Percentiles rank a stretch among this genome's conserved stretches.
Conservation (phyloP, 139 green algal genomes). For the Nannochloris sp. region DNA sequence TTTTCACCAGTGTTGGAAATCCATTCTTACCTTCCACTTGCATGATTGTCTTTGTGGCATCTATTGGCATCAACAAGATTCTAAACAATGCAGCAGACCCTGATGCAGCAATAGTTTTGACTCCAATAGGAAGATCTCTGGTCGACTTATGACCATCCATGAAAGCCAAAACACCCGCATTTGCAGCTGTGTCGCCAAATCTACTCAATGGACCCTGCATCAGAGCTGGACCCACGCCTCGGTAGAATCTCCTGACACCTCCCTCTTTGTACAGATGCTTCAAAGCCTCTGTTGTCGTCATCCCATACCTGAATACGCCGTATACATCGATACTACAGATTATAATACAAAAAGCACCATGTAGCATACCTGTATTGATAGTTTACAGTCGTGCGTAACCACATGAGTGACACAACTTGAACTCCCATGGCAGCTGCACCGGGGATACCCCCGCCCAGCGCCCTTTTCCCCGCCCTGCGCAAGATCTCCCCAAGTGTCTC, state of each 20-base stretch:
- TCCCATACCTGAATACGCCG: conserved; percentile 41
- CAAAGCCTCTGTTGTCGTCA: conserved; percentile 52
- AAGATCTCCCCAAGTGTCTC: conserved; percentile 46
- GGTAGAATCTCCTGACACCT: conserved; percentile 85
- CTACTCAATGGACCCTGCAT: conserved; percentile 76
- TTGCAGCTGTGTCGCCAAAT: conserved; percentile 92
- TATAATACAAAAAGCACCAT: too few relatives aligned
- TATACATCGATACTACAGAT: too few relatives aligned
- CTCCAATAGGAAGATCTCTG: conserved; percentile 44
- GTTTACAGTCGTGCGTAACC: conserved; percentile 85
- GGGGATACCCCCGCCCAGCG: conserved; percentile 72
- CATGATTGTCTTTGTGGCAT: conserved; percentile 89
- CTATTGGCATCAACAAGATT: conserved; percentile 87
- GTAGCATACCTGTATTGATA: conserved; percentile 47
- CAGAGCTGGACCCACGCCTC: conserved; percentile 69
- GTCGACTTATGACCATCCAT: conserved; percentile 60
- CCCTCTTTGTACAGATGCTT: conserved; percentile 73
- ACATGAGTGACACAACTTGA: conserved; percentile 77
- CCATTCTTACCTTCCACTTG: conserved; percentile 72
- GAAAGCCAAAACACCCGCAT: conserved; percentile 74
- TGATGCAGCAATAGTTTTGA: conserved; percentile 72
- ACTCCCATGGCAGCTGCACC: conserved; percentile 71
- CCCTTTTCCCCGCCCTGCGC: conserved; percentile 50
- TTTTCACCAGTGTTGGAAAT: conserved; percentile 47
- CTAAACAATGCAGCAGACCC: conserved; percentile 59